phyloP scores from a whole-genome alignment of 2,329 filamentous ascomycete species.

The Monilinia laxa region DNA sequence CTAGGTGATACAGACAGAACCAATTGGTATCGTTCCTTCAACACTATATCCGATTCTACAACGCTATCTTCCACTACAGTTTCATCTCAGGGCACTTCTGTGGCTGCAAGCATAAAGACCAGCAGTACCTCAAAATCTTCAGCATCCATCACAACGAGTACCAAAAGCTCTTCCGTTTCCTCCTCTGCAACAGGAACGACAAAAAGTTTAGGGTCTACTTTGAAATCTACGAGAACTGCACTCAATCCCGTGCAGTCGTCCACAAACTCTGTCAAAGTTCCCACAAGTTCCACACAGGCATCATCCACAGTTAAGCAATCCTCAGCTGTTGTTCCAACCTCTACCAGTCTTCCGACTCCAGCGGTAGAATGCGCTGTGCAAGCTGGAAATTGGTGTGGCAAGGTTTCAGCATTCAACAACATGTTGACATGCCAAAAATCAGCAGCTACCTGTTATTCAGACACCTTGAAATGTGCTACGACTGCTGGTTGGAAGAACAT shows the following conservation, averaged over 20 bases:
- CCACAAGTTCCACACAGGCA: neutral
- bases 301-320: conserved; percentile 4
- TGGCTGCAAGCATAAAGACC: neutral
- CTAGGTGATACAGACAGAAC: conserved; percentile 43
- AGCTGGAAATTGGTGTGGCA: conserved; percentile 21
- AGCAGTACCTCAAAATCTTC: neutral
- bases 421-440: conserved; percentile 21
- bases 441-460: conserved; percentile 16
- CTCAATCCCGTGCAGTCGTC: neutral
- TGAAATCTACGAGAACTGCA: conserved; percentile 6
- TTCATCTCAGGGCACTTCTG: conserved; percentile 6
- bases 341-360: neutral
- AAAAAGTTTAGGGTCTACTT: neutral
- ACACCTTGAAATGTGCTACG: conserved; percentile 10
- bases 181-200: neutral
- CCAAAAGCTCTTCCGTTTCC: neutral
- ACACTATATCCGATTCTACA: neutral
- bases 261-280: neutral
- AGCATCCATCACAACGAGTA: neutral
- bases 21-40: conserved; percentile 44
- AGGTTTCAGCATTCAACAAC: conserved; percentile 6
- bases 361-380: conserved; percentile 9
- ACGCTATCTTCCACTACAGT: neutral
- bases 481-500: conserved; percentile 10
- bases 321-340: neutral